Evolutionary conservation across 2,329 filamentous ascomycete species (phyloP).

Genomic region (Stachybotrys echinatus): DNA sequence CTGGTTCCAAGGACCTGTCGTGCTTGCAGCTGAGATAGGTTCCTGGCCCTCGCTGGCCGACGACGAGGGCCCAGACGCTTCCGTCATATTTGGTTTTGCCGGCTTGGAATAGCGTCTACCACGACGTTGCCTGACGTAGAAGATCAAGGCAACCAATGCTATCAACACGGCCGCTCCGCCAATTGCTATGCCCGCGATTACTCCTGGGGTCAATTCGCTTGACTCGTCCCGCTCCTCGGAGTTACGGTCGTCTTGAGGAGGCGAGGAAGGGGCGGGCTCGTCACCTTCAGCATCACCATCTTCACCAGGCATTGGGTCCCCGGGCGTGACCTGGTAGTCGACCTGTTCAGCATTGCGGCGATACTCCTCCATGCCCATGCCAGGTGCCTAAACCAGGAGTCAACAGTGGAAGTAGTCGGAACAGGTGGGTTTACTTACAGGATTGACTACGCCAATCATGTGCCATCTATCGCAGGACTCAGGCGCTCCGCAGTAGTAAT

Average conservation of each 20-base stretch:
- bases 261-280: slow-evolving; percentile 1
- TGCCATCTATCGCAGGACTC: slow-evolving; percentile 58
- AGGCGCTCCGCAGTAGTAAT: slow-evolving; percentile 65
- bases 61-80: not conserved
- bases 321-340: slow-evolving; percentile 49
- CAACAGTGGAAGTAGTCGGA: not conserved
- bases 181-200: slow-evolving; percentile 56
- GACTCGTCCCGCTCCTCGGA: slow-evolving; percentile 5
- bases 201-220: slow-evolving; percentile 30
- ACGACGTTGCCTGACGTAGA: slow-evolving; percentile 38
- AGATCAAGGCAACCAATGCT: slow-evolving; percentile 39
- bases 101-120: not conserved
- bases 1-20: not conserved
- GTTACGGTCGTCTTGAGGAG: slow-evolving; percentile 5
- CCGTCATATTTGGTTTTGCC: not conserved
- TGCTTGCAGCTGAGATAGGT: not conserved
- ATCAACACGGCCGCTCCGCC: slow-evolving; percentile 40
- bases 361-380: slow-evolving; percentile 42
- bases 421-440: slow-evolving; percentile 33
- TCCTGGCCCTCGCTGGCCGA: not conserved
- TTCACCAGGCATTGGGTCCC: slow-evolving; percentile 50
- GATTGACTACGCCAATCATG: slow-evolving; percentile 76
- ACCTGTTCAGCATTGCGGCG: slow-evolving; percentile 39
- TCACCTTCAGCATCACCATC: slow-evolving; percentile 15
- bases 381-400: slow-evolving; percentile 30